Percentiles rank a stretch among this genome's conserved stretches.
These are phyloP conservation scores for Collybia sordida DNA, from an alignment of 768 basidiomycete species.

Conservation along the genomic window DNA sequence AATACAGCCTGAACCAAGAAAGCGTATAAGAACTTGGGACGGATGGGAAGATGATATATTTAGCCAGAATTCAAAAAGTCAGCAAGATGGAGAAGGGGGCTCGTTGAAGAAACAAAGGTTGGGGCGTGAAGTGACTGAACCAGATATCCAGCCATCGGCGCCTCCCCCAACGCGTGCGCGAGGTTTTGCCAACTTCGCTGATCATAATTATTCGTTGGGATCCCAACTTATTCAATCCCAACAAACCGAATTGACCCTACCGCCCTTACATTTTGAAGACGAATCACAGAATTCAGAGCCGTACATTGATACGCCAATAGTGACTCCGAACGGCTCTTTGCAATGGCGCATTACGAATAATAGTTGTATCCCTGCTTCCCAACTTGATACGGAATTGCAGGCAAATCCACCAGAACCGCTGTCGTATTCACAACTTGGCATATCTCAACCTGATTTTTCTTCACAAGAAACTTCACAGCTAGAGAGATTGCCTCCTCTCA, in stretches of 20 bases:
- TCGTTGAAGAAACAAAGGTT: conserved; percentile 23
- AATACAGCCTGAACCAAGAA: conserved; percentile 41
- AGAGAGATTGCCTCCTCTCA: conserved; percentile 11
- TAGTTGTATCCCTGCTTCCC: conserved; percentile 33
- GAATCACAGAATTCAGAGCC: conserved; percentile 46
- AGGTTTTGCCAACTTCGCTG: conserved; percentile 24
- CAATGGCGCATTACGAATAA: conserved; percentile 35
- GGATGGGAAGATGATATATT: conserved; percentile 19
- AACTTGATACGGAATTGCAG: conserved; percentile 33
- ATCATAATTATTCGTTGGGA: conserved; percentile 11
- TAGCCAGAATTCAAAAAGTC: conserved; percentile 1
- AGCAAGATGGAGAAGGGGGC: conserved; percentile 4
- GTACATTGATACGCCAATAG: conserved; percentile 49
- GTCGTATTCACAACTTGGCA: conserved; percentile 36
- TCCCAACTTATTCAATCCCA: conserved; percentile 18
- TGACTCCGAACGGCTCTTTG: conserved; percentile 56
- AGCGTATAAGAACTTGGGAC: conserved; percentile 24
- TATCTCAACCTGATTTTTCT: conserved; percentile 17
- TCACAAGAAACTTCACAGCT: conserved; percentile 1
- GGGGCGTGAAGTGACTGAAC: conserved; percentile 33
- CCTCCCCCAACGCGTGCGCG: conserved; percentile 17
- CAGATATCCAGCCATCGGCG: conserved; percentile 18
- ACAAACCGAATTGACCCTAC: conserved; percentile 20
- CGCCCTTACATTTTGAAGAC: conserved; percentile 20
- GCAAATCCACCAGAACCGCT: conserved; percentile 25